Base-by-base conservation (phyloP, 2,329 filamentous ascomycete species). In the Pseudogymnoascus sp. region DNA sequence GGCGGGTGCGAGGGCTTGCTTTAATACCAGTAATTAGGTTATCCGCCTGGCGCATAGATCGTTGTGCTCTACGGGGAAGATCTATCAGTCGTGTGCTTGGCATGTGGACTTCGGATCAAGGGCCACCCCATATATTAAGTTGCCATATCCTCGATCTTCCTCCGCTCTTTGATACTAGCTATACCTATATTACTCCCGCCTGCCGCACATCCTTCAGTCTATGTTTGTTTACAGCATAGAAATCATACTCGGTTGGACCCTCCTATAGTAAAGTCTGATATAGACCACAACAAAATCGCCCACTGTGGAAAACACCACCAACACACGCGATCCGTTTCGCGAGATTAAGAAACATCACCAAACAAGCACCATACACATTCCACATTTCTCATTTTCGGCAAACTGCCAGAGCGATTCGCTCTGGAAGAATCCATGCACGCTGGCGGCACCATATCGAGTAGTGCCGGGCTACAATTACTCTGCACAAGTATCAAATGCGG, bases 371-470 rank as follows among this genome's bases (percentile, higher is more conserved):
- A 70, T 69, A 65, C 69, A 68, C 65, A 65, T 71, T 69, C 62
- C 69, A 64, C 60, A 82, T 74, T 79, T 84, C 74, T 83, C 83
- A 79, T 82, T 76, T 77, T 80, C 83, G 80, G 84, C 82, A 82
- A 81, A 83, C 86, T 86, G 86, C 85, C 84, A 86, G 86, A 84
- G 87, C 86, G 85, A 80, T 78, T 83, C 82, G 86, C 86, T 89
- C 87, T 89, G 86, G 87, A 85, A 85, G 85, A 82, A 85, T 84
- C 85, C 83, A 88, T 88, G 85, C 78, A 83, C 84, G 80, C 84
- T 89, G 84, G 86, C 85, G 82, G 82, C 84, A 82, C 85, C 87
- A 78, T 90, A 90, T 81, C 84, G 86, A 82, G 81, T 85, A 78
- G 83, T 82, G 74, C 75, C 79, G 76, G 84, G 87, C 80, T 88